These are phyloP conservation scores for Cadophora sp. DNA, from an alignment of 2,329 filamentous ascomycete species.

Conservation along the genomic window DNA sequence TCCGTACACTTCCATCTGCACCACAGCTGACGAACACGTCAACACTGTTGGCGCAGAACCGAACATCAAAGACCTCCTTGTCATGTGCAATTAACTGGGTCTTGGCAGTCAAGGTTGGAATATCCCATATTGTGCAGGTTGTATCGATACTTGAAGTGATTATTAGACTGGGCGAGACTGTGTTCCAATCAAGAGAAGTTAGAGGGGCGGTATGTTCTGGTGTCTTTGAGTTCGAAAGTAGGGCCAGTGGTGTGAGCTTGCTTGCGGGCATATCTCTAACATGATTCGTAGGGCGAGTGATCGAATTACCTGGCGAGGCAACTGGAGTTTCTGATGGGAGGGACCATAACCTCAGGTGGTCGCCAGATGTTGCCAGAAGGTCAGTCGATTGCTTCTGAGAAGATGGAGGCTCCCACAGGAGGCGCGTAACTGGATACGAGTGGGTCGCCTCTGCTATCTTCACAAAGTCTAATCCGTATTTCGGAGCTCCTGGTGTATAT, in stretches of 20 bases:
- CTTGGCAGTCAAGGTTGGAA: slow-evolving; percentile 95
- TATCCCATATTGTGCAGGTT: slow-evolving; percentile 99
- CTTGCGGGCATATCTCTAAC: slow-evolving; percentile 64
- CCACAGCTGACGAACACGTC: slow-evolving; percentile 98
- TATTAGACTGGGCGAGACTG: slow-evolving; percentile 92
- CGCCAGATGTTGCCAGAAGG: slow-evolving; percentile 90
- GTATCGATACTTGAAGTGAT: slow-evolving; percentile 99
- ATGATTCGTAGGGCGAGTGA: slow-evolving; percentile 68
- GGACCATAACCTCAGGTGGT: slow-evolving; percentile 94
- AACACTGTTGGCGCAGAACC: slow-evolving; percentile 97
- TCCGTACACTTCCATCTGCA: slow-evolving; percentile 95
- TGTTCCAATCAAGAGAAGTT: slow-evolving; percentile 98
- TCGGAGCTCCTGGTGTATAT: slow-evolving; percentile 72
- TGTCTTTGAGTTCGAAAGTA: slow-evolving; percentile 97
- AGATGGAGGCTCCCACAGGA: slow-evolving; percentile 95
- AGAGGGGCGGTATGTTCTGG: slow-evolving; percentile 97
- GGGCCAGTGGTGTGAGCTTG: slow-evolving; percentile 90
- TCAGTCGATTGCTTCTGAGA: slow-evolving; percentile 96
- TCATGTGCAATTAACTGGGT: slow-evolving; percentile 98
- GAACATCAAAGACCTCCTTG: slow-evolving; percentile 98
- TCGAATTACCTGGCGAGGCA: slow-evolving; percentile 65
- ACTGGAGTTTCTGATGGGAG: slow-evolving; percentile 73
- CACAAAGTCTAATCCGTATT: slow-evolving; percentile 84
- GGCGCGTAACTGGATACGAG: slow-evolving; percentile 94
- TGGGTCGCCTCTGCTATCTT: slow-evolving; percentile 97